Evolutionary conservation across 2,329 filamentous ascomycete genomes (phyloP).

Genomic region (Huntiella omanensis): DNA sequence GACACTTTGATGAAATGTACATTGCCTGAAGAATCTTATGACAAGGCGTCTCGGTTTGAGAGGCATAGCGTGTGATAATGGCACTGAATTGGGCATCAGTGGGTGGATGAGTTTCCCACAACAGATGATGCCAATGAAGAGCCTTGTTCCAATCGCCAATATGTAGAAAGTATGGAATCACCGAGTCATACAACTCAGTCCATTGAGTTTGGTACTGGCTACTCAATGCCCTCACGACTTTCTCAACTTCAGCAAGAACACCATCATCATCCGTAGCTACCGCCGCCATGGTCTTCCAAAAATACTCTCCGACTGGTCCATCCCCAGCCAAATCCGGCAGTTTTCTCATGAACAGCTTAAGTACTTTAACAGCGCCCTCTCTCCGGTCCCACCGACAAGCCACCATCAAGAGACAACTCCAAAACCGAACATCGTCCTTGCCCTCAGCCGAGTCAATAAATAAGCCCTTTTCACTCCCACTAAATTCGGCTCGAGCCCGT

Average conservation of each 20-base stretch:
- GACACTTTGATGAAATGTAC: constrained; percentile 26
- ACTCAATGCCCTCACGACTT: background rate
- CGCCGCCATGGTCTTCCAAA: constrained; percentile 9
- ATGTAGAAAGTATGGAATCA: constrained; percentile 25
- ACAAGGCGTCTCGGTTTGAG: constrained; percentile 18
- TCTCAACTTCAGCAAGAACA: background rate
- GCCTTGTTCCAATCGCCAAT: constrained; percentile 21
- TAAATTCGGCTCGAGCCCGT: constrained; percentile 1
- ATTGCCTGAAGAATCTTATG: constrained; percentile 25
- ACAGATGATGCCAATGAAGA: constrained; percentile 28
- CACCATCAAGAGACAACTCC: constrained; percentile 8
- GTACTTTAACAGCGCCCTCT: constrained; percentile 3
- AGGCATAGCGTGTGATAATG: constrained; percentile 20
- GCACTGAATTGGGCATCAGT: constrained; percentile 22
- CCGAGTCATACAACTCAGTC: constrained; percentile 31
- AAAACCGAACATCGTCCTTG: constrained; percentile 7
- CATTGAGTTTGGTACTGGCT: constrained; percentile 17
- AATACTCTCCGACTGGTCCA: constrained; percentile 7
- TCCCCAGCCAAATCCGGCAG: constrained; percentile 7
- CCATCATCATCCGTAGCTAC: constrained; percentile 4
- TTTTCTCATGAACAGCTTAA: constrained; percentile 4
- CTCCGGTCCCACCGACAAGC: constrained; percentile 7
- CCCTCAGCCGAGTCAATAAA: constrained; percentile 7
- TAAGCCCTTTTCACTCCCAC: background rate
- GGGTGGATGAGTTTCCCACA: constrained; percentile 26